Base-by-base conservation (phyloP, 2,329 filamentous ascomycete genomes). In the Colletotrichum graminicola region DNA sequence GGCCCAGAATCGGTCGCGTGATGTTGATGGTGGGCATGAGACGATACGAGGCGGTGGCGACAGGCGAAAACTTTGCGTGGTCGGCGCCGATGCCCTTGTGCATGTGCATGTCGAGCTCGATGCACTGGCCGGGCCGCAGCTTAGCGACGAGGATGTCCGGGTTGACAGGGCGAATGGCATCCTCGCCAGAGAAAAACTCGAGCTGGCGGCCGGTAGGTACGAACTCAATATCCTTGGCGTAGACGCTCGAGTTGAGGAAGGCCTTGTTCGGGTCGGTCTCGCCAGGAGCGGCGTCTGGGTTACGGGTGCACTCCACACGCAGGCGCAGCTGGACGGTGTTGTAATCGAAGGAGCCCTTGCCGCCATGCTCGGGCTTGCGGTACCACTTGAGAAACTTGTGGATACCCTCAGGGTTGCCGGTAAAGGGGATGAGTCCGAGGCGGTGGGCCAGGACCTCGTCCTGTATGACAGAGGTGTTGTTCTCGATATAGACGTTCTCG, bases 401-500 rank as follows among this genome's bases (percentile, higher is more conserved):
- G 66, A 99, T 86, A 62, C 93, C 95, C 66, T 93, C 88, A 74
- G 91, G 89, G 73, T 90, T 89, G 75, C 94, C 96, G 75, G 91
- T 92, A 76, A 99, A 91, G 23, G 97, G 96, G 66, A 99, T 92
- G 56, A 99, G 89, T 71, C 96, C 96, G 41, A 99, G 87, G 55
- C 96, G 89, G 80, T 96, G 93, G 21, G 95, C 92, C 62, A 99
- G 91, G 5, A 99, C 95, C 85, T 99, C 96, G 80, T 99, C 96
- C 81, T 98, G 95, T 78, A 99, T 96, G 45, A 99, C 94, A 6
- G 94, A 97, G 62, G 95, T 98, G 86, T 99, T 99, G 86, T 98
- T 97, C 80, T 94, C 89, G 74, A 98, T 91, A 84, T 93, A 99
- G 79, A 97, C 94, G 74, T 91, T 92, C 86, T 99, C 96, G 78